A percentile compares a stretch with the other conserved stretches of the same genome.
phyloP scores from a whole-genome alignment of 805 yeast species.

The Metschnikowia lunata region DNA sequence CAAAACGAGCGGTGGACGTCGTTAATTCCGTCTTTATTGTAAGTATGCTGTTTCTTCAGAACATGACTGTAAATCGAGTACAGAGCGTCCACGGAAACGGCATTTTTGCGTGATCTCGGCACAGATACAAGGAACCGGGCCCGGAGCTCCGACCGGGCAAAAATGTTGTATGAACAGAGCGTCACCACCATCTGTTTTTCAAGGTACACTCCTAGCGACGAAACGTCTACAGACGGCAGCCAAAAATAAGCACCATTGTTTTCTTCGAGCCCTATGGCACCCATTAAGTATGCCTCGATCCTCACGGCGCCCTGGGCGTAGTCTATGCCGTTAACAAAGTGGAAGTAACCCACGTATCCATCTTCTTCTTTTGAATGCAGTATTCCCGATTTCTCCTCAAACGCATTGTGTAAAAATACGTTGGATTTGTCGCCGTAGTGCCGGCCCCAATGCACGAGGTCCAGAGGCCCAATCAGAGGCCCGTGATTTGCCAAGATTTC shows the following conservation, averaged over 20 bases:
- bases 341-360: constrained; percentile 38
- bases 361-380: constrained; percentile 26
- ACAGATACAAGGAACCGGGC: constrained; percentile 43
- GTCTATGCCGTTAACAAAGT: constrained; percentile 34
- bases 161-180: constrained; percentile 68
- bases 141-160: constrained; percentile 71
- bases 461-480: constrained; percentile 31
- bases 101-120: constrained; percentile 3
- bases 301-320: constrained; percentile 18
- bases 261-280: constrained; percentile 23
- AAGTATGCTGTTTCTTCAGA: constrained; percentile 9
- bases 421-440: constrained; percentile 30
- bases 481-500: constrained; percentile 13
- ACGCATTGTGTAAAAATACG: constrained; percentile 26
- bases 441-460: constrained; percentile 36
- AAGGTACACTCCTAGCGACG: constrained; percentile 11
- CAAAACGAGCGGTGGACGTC: constrained; percentile 33
- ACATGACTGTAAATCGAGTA: constrained; percentile 8
- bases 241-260: constrained; percentile 17
- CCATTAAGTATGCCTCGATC: constrained; percentile 27
- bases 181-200: constrained; percentile 41
- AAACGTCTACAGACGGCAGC: constrained; percentile 8
- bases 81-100: constrained; percentile 9
- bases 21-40: constrained; percentile 15
- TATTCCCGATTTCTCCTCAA: constrained; percentile 11